Conservation (phyloP, 163 green algal species). For the Scenedesmus sp. region DNA sequence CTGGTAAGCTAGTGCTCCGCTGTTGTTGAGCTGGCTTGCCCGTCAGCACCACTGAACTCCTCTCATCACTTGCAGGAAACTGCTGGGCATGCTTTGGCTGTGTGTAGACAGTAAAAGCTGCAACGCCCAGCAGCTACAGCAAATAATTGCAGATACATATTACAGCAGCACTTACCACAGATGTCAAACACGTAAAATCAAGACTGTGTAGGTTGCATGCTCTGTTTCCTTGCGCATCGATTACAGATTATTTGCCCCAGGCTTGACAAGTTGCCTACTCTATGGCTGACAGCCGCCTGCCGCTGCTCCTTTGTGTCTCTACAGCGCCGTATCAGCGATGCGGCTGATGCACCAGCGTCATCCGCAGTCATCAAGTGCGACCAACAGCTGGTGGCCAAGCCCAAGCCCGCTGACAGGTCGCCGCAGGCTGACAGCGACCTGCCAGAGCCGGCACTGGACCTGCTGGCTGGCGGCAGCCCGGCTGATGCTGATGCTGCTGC, state of each 20-base stretch:
- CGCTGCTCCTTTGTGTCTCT: background rate
- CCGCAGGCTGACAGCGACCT: background rate
- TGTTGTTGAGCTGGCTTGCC: background rate
- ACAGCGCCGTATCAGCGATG: background rate
- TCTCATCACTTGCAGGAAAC: background rate
- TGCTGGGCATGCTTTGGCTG: background rate
- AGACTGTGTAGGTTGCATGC: too few species aligned
- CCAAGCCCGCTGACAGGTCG: slow-evolving; percentile 1
- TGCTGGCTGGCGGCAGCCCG: background rate
- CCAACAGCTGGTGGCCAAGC: background rate
- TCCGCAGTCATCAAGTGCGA: background rate
- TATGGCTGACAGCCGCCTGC: background rate
- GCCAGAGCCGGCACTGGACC: background rate
- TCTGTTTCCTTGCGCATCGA: too few species aligned
- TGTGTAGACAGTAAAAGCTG: too few species aligned
- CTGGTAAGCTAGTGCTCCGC: background rate
- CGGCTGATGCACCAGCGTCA: background rate
- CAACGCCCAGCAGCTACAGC: too few species aligned
- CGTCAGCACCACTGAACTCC: background rate
- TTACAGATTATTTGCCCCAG: too few species aligned
- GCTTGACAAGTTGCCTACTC: background rate
- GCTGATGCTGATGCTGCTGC: background rate
- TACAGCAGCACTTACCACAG: too few species aligned
- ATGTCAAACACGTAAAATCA: too few species aligned
- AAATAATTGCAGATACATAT: too few species aligned